Percentiles rank a stretch among this genome's conserved stretches.
Conservation (phyloP, 139 green algal species). For the Haematococcus sp. region DNA sequence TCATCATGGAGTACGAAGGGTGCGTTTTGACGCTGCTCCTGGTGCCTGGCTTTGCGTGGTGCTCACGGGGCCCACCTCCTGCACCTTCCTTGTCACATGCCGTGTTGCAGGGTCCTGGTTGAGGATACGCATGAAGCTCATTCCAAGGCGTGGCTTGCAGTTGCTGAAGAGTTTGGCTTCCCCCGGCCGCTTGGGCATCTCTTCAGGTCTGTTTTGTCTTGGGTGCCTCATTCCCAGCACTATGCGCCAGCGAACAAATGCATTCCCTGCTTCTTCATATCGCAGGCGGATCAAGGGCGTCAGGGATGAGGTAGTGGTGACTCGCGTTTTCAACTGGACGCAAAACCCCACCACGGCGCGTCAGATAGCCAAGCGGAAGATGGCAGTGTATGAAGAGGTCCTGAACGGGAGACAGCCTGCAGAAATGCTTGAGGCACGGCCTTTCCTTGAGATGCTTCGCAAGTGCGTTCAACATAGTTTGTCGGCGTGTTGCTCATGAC, state of each 20-base stretch:
- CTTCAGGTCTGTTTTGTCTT: constrained; percentile 36
- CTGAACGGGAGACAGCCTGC: constrained; percentile 29
- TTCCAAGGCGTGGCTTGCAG: constrained; percentile 69
- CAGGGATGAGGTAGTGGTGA: constrained; percentile 90
- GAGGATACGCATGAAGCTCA: constrained; percentile 55
- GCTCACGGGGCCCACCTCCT: constrained; percentile 36
- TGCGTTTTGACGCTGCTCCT: constrained; percentile 22
- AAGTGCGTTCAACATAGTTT: no score
- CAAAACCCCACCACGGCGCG: constrained; percentile 70
- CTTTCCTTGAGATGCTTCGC: constrained; percentile 76
- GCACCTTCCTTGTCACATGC: constrained; percentile 83
- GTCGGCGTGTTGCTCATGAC: background rate
- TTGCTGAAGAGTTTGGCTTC: constrained; percentile 83
- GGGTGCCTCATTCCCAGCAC: background rate
- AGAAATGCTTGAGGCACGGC: constrained; percentile 46
- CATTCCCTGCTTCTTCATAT: background rate
- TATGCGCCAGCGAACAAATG: background rate
- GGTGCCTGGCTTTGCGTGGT: background rate
- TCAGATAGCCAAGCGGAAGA: constrained; percentile 71
- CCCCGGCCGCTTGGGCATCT: constrained; percentile 62
- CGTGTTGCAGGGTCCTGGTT: constrained; percentile 51
- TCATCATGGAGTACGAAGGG: constrained; percentile 86
- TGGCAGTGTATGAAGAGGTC: constrained; percentile 25
- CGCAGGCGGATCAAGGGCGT: constrained; percentile 63
- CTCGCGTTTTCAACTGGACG: constrained; percentile 88